Percentiles rank a stretch among this genome's conserved stretches.
These are phyloP conservation scores for Phaffia australis DNA, from an alignment of 768 basidiomycete species.

Conservation along the genomic window DNA sequence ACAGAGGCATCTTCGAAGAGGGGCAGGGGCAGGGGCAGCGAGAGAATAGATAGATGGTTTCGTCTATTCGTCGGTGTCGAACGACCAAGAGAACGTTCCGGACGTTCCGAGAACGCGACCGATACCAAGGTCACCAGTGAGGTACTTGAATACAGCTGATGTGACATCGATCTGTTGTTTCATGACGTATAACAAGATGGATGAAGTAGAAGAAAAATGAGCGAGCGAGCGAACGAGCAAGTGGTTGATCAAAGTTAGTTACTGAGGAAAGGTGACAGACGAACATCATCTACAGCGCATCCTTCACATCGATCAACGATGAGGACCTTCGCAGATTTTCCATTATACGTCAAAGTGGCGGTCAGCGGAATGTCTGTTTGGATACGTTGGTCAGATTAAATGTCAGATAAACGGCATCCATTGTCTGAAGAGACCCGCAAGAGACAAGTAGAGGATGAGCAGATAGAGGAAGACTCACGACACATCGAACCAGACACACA, in stretches of 20 bases:
- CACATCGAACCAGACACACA: conserved; percentile 13
- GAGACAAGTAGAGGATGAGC: not conserved
- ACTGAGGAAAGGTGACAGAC: not conserved
- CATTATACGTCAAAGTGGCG: conserved; percentile 7
- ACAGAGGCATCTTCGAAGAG: too few species aligned
- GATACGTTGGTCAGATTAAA: too few species aligned
- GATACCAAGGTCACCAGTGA: conserved; percentile 4
- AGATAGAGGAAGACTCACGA: conserved; percentile 15
- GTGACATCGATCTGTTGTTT: conserved; percentile 13
- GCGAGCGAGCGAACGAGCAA: not conserved
- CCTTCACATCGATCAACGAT: conserved; percentile 20
- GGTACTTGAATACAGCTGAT: conserved; percentile 9
- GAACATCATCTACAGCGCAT: conserved; percentile 10
- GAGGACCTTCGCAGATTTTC: conserved; percentile 10
- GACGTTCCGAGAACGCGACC: conserved; percentile 2
- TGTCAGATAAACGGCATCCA: too few species aligned
- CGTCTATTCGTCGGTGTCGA: conserved; percentile 1
- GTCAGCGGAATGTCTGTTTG: conserved; percentile 10
- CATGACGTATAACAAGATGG: not conserved
- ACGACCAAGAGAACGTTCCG: conserved; percentile 6
- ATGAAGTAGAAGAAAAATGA: not conserved
- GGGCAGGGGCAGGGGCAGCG: too few species aligned
- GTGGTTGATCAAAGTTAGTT: too few species aligned
- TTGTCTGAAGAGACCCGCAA: not conserved
- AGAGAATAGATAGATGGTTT: too few species aligned